phyloP scores from a whole-genome alignment of 257 asterid species.

The Galeopsis tetrahit region DNA sequence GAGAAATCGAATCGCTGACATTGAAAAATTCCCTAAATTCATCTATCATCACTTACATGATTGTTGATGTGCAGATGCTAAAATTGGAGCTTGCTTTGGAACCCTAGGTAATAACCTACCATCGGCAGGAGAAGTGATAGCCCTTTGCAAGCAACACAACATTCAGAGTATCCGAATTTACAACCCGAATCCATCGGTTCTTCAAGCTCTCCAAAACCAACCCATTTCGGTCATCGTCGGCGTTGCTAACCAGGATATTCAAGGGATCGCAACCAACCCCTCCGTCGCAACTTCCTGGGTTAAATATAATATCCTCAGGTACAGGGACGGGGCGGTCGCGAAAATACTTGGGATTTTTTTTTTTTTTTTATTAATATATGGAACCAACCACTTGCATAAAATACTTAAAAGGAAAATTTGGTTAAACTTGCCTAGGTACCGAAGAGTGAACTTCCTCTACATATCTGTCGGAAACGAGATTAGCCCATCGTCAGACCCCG shows the following conservation, averaged over 20 bases:
- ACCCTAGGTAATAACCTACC: constrained; percentile 43
- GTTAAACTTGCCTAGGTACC: background rate
- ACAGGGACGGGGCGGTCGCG: no score
- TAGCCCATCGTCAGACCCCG: constrained; percentile 24
- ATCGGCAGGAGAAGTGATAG: constrained; percentile 28
- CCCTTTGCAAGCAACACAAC: constrained; percentile 39
- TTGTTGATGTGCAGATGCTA: no score
- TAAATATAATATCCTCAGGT: constrained; percentile 26
- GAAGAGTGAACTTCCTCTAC: constrained; percentile 29
- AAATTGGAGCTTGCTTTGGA: constrained; percentile 43
- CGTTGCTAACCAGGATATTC: constrained; percentile 36
- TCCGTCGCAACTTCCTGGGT: constrained; percentile 46
- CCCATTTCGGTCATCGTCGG: constrained; percentile 41
- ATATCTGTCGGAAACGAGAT: constrained; percentile 51
- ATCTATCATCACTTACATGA: no score
- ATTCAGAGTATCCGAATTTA: constrained; percentile 38
- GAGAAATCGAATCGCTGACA: no score
- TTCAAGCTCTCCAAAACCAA: constrained; percentile 40
- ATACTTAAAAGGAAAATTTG: no score
- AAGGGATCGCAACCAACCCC: constrained; percentile 23
- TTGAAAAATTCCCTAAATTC: no score
- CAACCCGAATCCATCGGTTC: constrained; percentile 41
- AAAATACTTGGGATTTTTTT: no score
- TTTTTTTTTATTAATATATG: no score
- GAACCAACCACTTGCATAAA: no score